Base-by-base conservation (phyloP, 805 yeast genomes). In the Tetrapisispora pingtungensis region DNA sequence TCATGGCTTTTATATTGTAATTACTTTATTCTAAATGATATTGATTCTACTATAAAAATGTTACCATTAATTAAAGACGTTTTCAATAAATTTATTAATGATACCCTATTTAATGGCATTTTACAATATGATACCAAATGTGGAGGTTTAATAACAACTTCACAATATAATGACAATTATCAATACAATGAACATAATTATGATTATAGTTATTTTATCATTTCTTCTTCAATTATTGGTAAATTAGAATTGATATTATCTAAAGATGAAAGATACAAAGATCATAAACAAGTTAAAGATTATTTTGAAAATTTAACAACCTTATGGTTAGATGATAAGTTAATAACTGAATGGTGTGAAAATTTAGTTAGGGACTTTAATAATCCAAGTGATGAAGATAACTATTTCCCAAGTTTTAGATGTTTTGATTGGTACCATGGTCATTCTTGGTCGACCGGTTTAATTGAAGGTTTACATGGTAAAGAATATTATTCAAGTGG, bases 1-100 rank as follows among this genome's bases (percentile, higher is more conserved):
- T 96, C 97, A 0, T 83, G 84, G 71, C 74, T 93, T 42, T 70
- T 87, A 13, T 83, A 83, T 49, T 85, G 80, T 10, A 78, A 81
- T 33, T 79, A 82, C 44, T 79, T 71, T 49, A 71, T 90, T 17
- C 61, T 90, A 37, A 59, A 75, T 17, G 83, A 89, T 57, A 57
- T 64, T 0, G 60, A 56, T 1, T 63, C 82, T 44, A 73, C 93
- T 1, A 52, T 60, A 13, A 60, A 61, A 8, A 66, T 84, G 33
- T 66, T 87, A 36, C 72, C 73, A 1, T 72, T 73, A 45, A 60
- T 89, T 50, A 83, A 85, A 56, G 54, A 63, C 17, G 93, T 96
- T 0, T 69, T 89, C 46, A 74, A 72, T 28, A 73, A 81, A 40
- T 93, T 84, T 63, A 73, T 83, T 5, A 55, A 57, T 8, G 93